Base-by-base conservation (phyloP, 805 yeast genomes). In the Ogataea philodendri region DNA sequence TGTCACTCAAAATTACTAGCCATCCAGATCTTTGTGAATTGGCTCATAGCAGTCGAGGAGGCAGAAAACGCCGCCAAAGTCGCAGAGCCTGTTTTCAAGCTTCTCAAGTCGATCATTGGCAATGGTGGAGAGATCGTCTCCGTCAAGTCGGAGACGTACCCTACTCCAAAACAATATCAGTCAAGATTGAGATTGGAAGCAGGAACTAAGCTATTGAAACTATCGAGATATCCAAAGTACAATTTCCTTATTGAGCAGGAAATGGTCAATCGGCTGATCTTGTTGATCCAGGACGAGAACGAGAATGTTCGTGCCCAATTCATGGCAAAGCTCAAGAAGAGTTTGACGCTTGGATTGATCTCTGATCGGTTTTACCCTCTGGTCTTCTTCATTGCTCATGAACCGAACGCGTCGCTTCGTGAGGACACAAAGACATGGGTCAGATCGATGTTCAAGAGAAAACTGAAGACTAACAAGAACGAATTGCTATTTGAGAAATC, bases 111-210 rank as follows among this genome's bases (percentile, higher is more conserved):
- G 1, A 63, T 84, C 21, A 74, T 87, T 31, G 75, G 78, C 1
- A 81, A 81, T 53, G 83, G 84, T 28, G 96, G 96, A 18, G 96
- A 88, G 50, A 70, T 87, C 20, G 74, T 80, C 2, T 44, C 72
- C 35, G 55, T 59, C 40, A 66, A 67, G 35, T 48, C 67, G 4
- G 62, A 58, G 7, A 59, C 62, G 11, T 67, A 59, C 46, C 79
- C 83, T 10, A 83, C 95, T 0, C 95, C 95, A 4, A 62, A 54
- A 16, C 62, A 62, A 22, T 78, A 64, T 51, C 82, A 81, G 52
- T 69, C 78, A 40, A 72, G 76, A 44, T 57, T 87, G 31, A 67
- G 94, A 47, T 62, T 84, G 8, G 67, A 64, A 21, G 90, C 94
- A 1, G 95, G 94, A 1, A 51, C 74, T 22, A 69, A 67, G 46